Evolutionary conservation across 129 eudicot genomes (phyloP), one percentile per base, ranked within the genome.

Genomic region (Flaveria ramosissima): DNA sequence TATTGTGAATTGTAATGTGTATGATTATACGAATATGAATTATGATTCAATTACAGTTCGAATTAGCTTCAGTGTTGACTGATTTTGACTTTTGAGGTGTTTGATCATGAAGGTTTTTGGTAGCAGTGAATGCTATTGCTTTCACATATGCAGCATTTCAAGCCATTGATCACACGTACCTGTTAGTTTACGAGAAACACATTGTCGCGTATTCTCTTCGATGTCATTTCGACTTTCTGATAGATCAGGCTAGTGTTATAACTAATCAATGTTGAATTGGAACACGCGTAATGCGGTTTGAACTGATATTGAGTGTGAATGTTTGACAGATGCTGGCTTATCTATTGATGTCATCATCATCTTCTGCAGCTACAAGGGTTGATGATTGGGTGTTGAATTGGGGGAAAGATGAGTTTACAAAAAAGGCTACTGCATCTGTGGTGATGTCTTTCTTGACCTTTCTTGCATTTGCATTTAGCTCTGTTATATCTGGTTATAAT

Each of bases 361-460:
- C 98, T 32, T 88, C 98, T 14, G 85, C 97, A 24, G 97, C 96
- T 46, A 82, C 97, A 7, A 79, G 96, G 85, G 85, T 89, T 17
- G 87, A 85, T 69, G 97, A 89, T 72, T 93, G 98, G 98, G 87
- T 87, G 62, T 68, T 85, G 14, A 91, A 93, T 72, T 93, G 98
- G 98, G 98, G 98, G 4, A 87, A 83, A 68, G 98, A 93, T 50
- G 86, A 84, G 78, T 93, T 93, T 39, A 93, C 96, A 23, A 73
- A 84, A 75, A 91, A 70, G 90, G 97, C 98, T 26, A 84, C 82
- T 81, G 98, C 90, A 15, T 89, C 98, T 19, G 71, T 91, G 16
- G 86, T 86, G 57, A 85, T 89, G 92, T 89, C 98, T 32, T 89
- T 93, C 81, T 73, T 93, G 67, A 86, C 96, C 43, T 93, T 93